Conservation (phyloP, 2,329 filamentous ascomycete species). For the Teratosphaeria viscida region DNA sequence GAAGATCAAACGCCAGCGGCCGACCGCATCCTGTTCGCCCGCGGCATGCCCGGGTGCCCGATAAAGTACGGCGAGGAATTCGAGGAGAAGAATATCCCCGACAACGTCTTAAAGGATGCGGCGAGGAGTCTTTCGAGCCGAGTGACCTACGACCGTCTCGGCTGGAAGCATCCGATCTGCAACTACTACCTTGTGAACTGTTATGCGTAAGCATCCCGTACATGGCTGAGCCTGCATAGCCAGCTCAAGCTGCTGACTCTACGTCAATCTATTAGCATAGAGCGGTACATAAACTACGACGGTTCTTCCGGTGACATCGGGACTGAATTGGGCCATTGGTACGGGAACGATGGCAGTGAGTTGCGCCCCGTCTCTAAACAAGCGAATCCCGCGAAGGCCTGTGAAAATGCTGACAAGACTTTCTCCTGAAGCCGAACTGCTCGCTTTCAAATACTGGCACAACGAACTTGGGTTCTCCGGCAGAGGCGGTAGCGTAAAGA, state of each 20-base stretch:
- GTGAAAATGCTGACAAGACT: neutral
- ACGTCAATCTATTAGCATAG: neutral
- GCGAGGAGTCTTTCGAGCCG: neutral
- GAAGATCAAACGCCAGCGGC: neutral
- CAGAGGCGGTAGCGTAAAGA: neutral
- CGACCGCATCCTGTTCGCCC: neutral
- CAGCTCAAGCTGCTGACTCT: neutral
- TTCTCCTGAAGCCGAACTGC: neutral
- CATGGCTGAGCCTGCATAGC: neutral
- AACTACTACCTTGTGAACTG: neutral
- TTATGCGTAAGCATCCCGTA: neutral
- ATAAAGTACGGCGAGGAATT: neutral
- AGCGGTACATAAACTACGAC: neutral
- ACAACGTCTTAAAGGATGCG: neutral
- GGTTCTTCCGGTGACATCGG: neutral
- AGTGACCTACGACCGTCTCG: neutral
- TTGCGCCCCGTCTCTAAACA: neutral
- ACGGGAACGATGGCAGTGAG: neutral
- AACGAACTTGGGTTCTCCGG: neutral
- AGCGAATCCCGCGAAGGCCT: neutral
- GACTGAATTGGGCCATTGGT: neutral
- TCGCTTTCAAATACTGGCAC: neutral
- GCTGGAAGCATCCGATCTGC: neutral
- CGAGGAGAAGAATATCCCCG: neutral
- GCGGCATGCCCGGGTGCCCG: neutral